phyloP scores from a whole-genome alignment of 139 green algal species.

The Chlorella sp. region DNA sequence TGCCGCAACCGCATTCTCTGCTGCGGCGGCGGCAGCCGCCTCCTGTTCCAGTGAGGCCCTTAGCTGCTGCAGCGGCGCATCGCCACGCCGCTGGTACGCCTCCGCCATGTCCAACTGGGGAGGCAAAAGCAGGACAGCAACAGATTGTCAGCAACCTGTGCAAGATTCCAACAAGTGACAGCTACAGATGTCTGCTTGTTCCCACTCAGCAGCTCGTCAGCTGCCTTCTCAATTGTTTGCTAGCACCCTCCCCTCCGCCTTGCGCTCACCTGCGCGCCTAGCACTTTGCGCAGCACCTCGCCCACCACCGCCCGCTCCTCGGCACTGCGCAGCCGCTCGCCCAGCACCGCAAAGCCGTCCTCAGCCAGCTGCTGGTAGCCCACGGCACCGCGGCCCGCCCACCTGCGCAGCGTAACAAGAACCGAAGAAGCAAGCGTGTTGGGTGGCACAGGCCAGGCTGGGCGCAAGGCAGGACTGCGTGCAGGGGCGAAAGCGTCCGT shows the following conservation, averaged over 20 bases:
- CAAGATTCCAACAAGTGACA: too few relatives aligned
- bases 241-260: not conserved
- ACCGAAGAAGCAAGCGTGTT: too few relatives aligned
- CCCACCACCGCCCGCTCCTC: slow-evolving; percentile 83
- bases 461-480: not conserved
- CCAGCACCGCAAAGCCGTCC: slow-evolving; percentile 93
- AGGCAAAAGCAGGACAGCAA: not conserved
- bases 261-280: slow-evolving; percentile 69
- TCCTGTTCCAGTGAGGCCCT: slow-evolving; percentile 28
- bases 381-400: slow-evolving; percentile 83
- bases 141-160: too few relatives aligned
- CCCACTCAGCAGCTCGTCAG: not conserved
- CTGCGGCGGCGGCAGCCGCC: not conserved
- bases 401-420: slow-evolving; percentile 49
- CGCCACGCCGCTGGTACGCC: slow-evolving; percentile 73
- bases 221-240: too few relatives aligned
- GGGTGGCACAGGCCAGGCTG: too few relatives aligned
- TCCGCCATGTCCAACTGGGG: slow-evolving; percentile 75
- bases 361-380: slow-evolving; percentile 90
- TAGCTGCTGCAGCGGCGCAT: slow-evolving; percentile 62
- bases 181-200: too few relatives aligned
- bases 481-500: too few relatives aligned
- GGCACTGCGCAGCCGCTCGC: slow-evolving; percentile 82
- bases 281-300: slow-evolving; percentile 72
- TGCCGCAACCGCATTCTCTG: not conserved